Evolutionary conservation across 257 asterid species (phyloP), one percentile per base, ranked within the genome.

Genomic region (Fraxinus pennsylvanica): DNA sequence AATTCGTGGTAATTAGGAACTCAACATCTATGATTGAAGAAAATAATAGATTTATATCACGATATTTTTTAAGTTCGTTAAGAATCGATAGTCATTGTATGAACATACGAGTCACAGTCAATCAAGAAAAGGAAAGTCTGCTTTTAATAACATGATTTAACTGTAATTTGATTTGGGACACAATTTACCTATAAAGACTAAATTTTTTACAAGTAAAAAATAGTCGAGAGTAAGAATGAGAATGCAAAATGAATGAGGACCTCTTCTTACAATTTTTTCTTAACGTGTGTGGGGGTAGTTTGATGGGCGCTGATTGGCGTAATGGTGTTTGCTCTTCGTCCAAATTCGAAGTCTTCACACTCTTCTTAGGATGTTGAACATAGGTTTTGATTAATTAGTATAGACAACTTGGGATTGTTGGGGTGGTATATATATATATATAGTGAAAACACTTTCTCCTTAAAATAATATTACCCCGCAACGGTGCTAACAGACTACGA

Each of bases 321-420:
- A 72, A 66, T 79, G 74, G 79, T 22, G 27, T 59, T 19, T 47
- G 45, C 66, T 22, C 12, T 74, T 74, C 69, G 39, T 75, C 74
- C 66, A 73, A 75, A 39, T 79, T 79, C 67, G 63, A 22, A 32
- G 78, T 78, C 75, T 75, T 78, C 85, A 78, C 83, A 81, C 77
- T 8, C 2, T 9, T 9, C 76, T 25, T 39, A n/a, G 57, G 22
- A 61, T 9, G 32, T 61, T 22, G 32, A 61, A 61, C 32, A 12
- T 61, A 54, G 25, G 65, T 27, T 21, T 57, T 21, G 29, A n/a
- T 57, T 57, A 57, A 57, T 57, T n/a, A 21, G 29, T 57, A 21
- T 59, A 9, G 68, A 61, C 68, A 22, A 61, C 32, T 22, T 61
- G 45, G 45, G 30, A 29, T 29, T 29, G 30, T 29, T 29, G 30